Evolutionary conservation across 345 rosid species (phyloP).

Genomic region (Geranium brycei): DNA sequence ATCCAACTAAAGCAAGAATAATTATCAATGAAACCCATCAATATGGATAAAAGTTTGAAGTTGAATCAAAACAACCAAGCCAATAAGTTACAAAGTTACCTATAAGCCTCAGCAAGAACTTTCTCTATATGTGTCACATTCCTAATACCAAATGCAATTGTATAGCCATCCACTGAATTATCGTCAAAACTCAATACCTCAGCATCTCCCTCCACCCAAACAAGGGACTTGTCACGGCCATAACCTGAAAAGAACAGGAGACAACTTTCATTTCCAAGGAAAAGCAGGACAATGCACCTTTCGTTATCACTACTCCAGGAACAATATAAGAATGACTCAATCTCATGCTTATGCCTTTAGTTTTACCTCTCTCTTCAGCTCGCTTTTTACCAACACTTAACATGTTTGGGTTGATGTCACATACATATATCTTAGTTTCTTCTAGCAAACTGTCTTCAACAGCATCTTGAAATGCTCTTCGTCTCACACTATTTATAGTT

Average conservation of each 20-base stretch:
- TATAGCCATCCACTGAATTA: conserved; percentile 82
- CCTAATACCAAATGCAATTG: conserved; percentile 95
- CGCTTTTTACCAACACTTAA: conserved; percentile 68
- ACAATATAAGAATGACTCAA: not conserved
- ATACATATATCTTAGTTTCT: conserved; percentile 68
- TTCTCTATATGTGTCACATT: conserved; percentile 95
- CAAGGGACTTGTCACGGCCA: conserved; percentile 47
- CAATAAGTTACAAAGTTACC: conserved; percentile 16
- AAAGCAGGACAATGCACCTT: not conserved
- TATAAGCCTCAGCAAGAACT: conserved; percentile 76
- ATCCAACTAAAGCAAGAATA: not conserved
- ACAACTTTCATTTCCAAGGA: not conserved
- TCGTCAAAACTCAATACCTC: conserved; percentile 68
- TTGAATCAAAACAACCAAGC: not conserved
- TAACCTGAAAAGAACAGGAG: conserved; percentile 20
- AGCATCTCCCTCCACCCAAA: conserved; percentile 90
- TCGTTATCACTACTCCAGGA: not conserved
- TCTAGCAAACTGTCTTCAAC: conserved; percentile 44
- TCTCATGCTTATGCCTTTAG: not conserved
- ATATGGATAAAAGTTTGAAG: not conserved
- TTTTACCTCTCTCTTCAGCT: conserved; percentile 68
- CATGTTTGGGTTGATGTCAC: conserved; percentile 94
- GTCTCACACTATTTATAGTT: conserved; percentile 33
- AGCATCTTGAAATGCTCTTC: conserved; percentile 49
- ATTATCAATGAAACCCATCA: not conserved